Evolutionary conservation across 192 early-diverging fungal genomes (phyloP), one percentile per base, ranked within the genome.

Genomic region (Lobulomyces angularis): DNA sequence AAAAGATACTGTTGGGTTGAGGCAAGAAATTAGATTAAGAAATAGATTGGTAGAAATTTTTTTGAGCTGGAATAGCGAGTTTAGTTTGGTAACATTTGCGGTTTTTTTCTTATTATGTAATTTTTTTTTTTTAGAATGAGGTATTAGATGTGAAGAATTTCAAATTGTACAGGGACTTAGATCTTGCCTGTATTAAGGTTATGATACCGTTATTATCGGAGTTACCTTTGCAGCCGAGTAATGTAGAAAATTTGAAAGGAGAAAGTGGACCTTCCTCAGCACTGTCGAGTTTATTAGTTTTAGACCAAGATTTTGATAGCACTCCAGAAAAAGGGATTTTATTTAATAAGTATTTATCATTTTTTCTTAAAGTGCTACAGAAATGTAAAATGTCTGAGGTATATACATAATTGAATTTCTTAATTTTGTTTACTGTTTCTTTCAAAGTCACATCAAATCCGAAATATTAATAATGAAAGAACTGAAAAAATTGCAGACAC

Each of bases 51-150:
- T 82, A 9, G 78, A 83, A 26, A 75, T 69, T 25, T 64, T 87
- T 46, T 64, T 84, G 16, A 79, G 75, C 37, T 85, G 82, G 84
- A 88, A 81, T 12, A 71, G 70, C n/a, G 73, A 81, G 51, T 81
- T 67, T 38, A 39, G 38, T 30, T 12, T 30, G 30, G 32, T 11
- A 11, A 11, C 38, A 11, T 39, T 30, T 11, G 38, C 38, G 46
- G 48, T 44, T 22, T 24, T n/a, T 45, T n/a, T n/a, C n/a, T n/a
- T n/a, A n/a, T n/a, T n/a, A n/a, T n/a, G n/a, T n/a, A n/a, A n/a
- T n/a, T n/a, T n/a, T n/a, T n/a, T n/a, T n/a, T n/a, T 42, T 8
- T 38, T 38, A 7, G 8, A 14, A 38, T 38, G 18, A 22, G 11
- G 7, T 7, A 8, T 14, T 38, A 35, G 25, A 16, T n/a, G 22